These are phyloP conservation scores for Rhynchosporium secalis DNA, from an alignment of 2,329 filamentous ascomycete genomes.

Conservation along the genomic window DNA sequence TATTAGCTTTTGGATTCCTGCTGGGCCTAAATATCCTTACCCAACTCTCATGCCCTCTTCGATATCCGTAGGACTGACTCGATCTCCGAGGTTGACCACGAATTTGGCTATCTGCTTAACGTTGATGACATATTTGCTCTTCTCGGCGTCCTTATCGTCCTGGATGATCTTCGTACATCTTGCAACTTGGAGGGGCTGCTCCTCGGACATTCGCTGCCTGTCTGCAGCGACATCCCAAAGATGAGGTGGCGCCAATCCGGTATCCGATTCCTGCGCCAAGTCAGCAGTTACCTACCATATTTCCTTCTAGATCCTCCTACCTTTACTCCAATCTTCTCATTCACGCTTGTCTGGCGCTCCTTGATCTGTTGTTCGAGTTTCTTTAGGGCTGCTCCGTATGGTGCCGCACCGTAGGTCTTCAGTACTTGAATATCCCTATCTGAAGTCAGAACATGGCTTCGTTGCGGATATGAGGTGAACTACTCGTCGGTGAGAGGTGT, in stretches of 20 bases:
- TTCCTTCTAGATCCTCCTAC: conserved; percentile 44
- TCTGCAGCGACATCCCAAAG: conserved; percentile 98
- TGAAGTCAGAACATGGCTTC: conserved; percentile 37
- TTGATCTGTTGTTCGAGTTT: conserved; percentile 99
- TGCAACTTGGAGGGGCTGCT: conserved; percentile 95
- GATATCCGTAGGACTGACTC: conserved; percentile 97
- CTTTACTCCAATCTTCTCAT: conserved; percentile 95
- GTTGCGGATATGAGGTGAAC: conserved; percentile 37
- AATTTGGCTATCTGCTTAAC: conserved; percentile 99
- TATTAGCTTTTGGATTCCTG: conserved; percentile 25
- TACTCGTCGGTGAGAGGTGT: conserved; percentile 95
- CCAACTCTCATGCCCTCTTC: conserved; percentile 99
- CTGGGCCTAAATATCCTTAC: conserved; percentile 43
- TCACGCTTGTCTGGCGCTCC: conserved; percentile 95
- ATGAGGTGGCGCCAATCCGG: conserved; percentile 94
- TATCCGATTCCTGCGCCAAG: conserved; percentile 83
- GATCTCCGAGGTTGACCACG: conserved; percentile 94
- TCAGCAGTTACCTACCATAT: conserved; percentile 14
- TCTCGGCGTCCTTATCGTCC: conserved; percentile 91
- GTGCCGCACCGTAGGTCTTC: conserved; percentile 97
- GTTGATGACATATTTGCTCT: conserved; percentile 99
- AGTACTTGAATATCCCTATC: conserved; percentile 96
- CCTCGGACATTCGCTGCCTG: conserved; percentile 96
- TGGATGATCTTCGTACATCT: conserved; percentile 99
- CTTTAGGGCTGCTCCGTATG: conserved; percentile 90